These are phyloP conservation scores for Hanseniaspora clermontiae DNA, from an alignment of 805 yeast genomes.

Conservation along the genomic window DNA sequence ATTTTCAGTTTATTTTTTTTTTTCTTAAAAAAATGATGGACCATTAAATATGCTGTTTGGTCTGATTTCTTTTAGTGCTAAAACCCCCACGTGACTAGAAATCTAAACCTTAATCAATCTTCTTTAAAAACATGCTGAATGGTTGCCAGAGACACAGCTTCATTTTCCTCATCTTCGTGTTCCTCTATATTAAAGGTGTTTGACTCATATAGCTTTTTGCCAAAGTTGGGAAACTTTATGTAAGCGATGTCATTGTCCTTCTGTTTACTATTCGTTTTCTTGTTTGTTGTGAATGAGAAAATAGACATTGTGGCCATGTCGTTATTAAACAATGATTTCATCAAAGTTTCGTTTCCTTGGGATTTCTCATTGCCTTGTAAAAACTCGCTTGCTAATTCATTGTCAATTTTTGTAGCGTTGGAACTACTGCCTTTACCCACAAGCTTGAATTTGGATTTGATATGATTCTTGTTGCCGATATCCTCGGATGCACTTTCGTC, in stretches of 20 bases:
- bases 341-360: background rate
- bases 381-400: background rate
- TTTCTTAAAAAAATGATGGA: too few species aligned
- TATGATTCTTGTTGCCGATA: background rate
- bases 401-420: background rate
- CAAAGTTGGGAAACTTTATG: background rate
- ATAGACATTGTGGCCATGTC: conserved; percentile 1
- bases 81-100: too few species aligned
- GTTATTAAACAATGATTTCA: background rate
- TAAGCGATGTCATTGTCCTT: background rate
- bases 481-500: background rate
- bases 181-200: background rate
- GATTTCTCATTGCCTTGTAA: background rate
- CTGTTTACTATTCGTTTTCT: background rate
- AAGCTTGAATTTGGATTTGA: background rate
- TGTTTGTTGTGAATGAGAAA: conserved; percentile 6
- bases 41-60: too few species aligned
- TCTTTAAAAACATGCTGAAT: background rate
- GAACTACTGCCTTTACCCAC: background rate
- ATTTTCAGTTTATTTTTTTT: too few species aligned
- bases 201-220: background rate
- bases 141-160: background rate
- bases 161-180: background rate
- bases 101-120: background rate
- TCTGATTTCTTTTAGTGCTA: too few species aligned